phyloP scores from a whole-genome alignment of 192 early-diverging fungal genomes.

The Backusella parvicylindrica region DNA sequence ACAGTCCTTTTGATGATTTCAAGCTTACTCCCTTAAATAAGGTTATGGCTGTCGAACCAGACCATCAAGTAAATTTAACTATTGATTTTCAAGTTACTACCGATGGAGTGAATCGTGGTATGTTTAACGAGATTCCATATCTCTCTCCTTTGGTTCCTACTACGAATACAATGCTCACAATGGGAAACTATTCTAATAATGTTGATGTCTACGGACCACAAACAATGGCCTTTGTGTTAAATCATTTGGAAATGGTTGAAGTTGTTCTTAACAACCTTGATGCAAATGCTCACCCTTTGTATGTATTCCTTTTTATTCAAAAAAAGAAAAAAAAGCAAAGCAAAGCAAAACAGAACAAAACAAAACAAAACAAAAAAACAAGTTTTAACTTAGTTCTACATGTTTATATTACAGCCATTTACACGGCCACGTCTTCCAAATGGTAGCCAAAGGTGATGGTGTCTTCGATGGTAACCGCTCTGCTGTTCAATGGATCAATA shows the following conservation, averaged over 20 bases:
- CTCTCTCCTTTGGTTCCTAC: conserved; percentile 62
- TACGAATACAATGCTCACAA: conserved; percentile 62
- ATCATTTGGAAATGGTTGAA: conserved; percentile 63
- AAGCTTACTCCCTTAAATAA: conserved; percentile 47
- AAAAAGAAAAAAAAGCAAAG: no score
- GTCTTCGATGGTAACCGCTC: conserved; percentile 48
- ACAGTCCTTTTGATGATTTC: conserved; percentile 54
- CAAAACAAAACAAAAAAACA: no score
- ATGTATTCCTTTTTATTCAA: not conserved
- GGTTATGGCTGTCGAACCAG: conserved; percentile 40
- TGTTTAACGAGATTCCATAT: conserved; percentile 77
- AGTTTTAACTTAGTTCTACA: not conserved
- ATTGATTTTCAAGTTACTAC: conserved; percentile 62
- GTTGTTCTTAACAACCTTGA: conserved; percentile 75
- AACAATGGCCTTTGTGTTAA: conserved; percentile 55
- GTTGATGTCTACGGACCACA: conserved; percentile 61
- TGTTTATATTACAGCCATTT: conserved; percentile 57
- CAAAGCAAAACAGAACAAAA: no score
- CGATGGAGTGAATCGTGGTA: conserved; percentile 77
- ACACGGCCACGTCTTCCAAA: conserved; percentile 82
- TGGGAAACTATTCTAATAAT: conserved; percentile 49
- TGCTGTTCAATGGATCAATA: conserved; percentile 25
- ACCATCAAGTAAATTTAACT: conserved; percentile 48
- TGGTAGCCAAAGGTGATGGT: conserved; percentile 61
- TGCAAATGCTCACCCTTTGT: conserved; percentile 56